Percentiles rank a stretch among this genome's conserved stretches.
These are phyloP conservation scores for Cyberlindnera samutprakarnensis DNA, from an alignment of 805 yeast genomes.

Conservation along the genomic window DNA sequence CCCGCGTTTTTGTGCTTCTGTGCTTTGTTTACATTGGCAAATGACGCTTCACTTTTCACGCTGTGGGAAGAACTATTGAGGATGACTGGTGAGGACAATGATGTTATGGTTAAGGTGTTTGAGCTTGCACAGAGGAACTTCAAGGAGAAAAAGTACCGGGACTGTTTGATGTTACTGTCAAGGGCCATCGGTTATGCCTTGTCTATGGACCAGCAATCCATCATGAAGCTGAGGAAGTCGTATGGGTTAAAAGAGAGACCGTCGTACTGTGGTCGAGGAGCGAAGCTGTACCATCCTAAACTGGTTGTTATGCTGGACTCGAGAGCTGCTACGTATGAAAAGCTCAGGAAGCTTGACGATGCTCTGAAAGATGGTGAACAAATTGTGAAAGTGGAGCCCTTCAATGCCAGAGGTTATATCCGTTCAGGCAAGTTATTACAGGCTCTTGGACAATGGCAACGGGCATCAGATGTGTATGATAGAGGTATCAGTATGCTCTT, in stretches of 20 bases:
- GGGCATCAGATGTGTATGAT: constrained; percentile 6
- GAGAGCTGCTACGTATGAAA: constrained; percentile 18
- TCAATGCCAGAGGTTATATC: constrained; percentile 19
- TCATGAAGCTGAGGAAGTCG: constrained; percentile 5
- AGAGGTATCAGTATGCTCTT: constrained; percentile 10
- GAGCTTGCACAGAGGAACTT: constrained; percentile 11
- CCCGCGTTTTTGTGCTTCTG: too few relatives aligned
- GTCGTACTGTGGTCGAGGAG: constrained; percentile 5
- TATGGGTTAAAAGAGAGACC: constrained; percentile 15
- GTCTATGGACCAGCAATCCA: constrained; percentile 11
- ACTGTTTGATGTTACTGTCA: constrained; percentile 11
- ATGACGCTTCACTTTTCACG: too few relatives aligned
- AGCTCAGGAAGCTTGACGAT: constrained; percentile 5
- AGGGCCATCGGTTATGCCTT: constrained; percentile 14
- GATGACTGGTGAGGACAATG: constrained; percentile 1
- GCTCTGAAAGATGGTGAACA: constrained; percentile 16
- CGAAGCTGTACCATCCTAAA: constrained; percentile 15
- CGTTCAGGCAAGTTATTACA: constrained; percentile 13
- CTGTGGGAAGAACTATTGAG: too few relatives aligned
- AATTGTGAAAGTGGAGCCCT: constrained; percentile 18
- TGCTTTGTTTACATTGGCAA: too few relatives aligned
- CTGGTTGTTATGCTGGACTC: constrained; percentile 16
- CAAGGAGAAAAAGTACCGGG: constrained; percentile 8
- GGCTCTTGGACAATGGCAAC: constrained; percentile 1
- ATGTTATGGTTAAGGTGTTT: constrained; percentile 9